Base-by-base conservation (phyloP, 495 filamentous ascomycete genomes). In the Aspergillus coremiiformis region DNA sequence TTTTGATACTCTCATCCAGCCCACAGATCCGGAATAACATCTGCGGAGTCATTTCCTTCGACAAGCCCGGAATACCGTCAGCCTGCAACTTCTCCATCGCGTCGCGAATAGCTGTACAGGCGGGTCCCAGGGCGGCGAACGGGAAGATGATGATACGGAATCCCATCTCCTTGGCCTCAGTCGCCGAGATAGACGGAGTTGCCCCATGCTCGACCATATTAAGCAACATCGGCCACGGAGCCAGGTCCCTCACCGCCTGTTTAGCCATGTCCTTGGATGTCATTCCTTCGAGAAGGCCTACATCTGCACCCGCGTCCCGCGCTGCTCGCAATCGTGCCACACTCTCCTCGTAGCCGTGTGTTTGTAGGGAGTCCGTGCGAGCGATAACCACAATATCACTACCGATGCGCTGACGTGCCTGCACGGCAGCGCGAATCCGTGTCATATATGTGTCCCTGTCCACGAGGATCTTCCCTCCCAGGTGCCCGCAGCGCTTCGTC, bases 361-460 rank as follows among this genome's bases (percentile, higher is more conserved):
- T 62, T 62, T 84, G 83, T 32, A 84, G 66, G 1, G 83, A 77
- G 53, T 87, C 84, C 0, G 84, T 87, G 17, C 84, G 78, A 20
- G 84, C 85, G 52, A 89, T 86, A 42, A 89, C 65, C 8, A 86
- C 79, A 49, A 87, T 83, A 39, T 85, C 82, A 8, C 72, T 76
- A 6, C 65, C 72, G 23, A 78, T 65, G 22, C 74, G 66, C 39
- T 76, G 65, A 17, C 75, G 69, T 2, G 78, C 77, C 52, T 72
- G 69, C 39, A 74, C 72, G 0, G 78, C 77, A 3, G 78, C 79
- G 12, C 75, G 73, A 61, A 88, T 84, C 9, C 85, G 79, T 7
- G 72, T 72, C 17, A 72, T 61, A 62, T 77, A 89, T 9, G 73
- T 75, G 4, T 70, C 64, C 0, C 47, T 59, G 45, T 70, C 64